Base-by-base conservation (phyloP, 2,329 filamentous ascomycete genomes). In the Stagonosporopsis rhizophila region DNA sequence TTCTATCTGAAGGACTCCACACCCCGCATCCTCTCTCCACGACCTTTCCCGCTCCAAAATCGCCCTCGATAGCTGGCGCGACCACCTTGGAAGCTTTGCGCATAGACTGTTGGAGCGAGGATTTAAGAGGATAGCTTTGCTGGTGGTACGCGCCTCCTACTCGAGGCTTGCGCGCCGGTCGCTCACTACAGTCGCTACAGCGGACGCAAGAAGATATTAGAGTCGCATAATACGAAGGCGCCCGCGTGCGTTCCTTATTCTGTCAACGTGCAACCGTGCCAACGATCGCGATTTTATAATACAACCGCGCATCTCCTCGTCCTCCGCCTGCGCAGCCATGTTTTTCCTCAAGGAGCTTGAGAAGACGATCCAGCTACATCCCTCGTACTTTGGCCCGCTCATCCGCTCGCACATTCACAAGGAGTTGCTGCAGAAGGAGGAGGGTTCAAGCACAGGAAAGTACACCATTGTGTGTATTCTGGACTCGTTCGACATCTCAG, bases 391-490 rank as follows among this genome's bases (percentile, higher is more conserved):
- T 75, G 93, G 93, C 56, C 89, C 91, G 61, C 92, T 95, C 74
- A 96, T 97, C 82, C 89, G 94, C 69, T 90, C 96, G 67, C 88
- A 96, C 69, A 90, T 99, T 37, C 94, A 90, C 47, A 89, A 90
- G 67, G 92, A 94, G 77, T 87, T 99, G 25, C 85, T 96, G 63
- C 89, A 91, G 72, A 94, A 98, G 74, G 92, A 97, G 60, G 95
- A 99, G 79, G 95, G 95, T 22, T 94, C 91, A 38, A 97, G 93
- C 78, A 95, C 92, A 3, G 95, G 95, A 56, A 92, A 91, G 75
- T 97, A 96, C 82, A 98, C 95, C 78, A 96, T 99, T 73, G 95
- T 99, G 69, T 95, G 92, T 73, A 96, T 99, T 71, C 94, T 99
- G 87, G 93, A 97, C 77, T 91, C 93, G 44, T 93, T 96, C 70